These are phyloP conservation scores for Daldinia grandis DNA, from an alignment of 495 filamentous ascomycete genomes.

Conservation along the genomic window DNA sequence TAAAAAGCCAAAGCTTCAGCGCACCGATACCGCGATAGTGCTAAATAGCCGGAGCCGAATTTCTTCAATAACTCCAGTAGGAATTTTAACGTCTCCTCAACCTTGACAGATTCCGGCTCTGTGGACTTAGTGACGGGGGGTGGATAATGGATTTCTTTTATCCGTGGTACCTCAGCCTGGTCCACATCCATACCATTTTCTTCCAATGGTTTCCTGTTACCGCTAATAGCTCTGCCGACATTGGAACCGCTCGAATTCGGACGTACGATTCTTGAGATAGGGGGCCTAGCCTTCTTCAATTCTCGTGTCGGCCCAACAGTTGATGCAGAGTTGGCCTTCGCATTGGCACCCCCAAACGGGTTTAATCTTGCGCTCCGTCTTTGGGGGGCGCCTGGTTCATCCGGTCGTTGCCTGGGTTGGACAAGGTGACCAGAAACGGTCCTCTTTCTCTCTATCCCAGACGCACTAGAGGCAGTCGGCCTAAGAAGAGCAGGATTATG, in stretches of 20 bases:
- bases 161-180: conserved; percentile 59
- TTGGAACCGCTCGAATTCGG: conserved; percentile 66
- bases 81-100: conserved; percentile 77
- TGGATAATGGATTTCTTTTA: conserved; percentile 52
- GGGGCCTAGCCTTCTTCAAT: conserved; percentile 78
- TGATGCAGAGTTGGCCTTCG: conserved; percentile 70
- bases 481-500: conserved; percentile 36
- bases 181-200: conserved; percentile 72
- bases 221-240: conserved; percentile 86
- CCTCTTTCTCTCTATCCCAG: conserved; percentile 73
- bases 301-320: conserved; percentile 70
- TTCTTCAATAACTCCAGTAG: conserved; percentile 84
- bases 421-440: conserved; percentile 85
- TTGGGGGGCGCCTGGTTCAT: conserved; percentile 75
- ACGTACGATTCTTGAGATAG: conserved; percentile 60
- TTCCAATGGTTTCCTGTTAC: conserved; percentile 75
- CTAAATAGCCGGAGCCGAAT: conserved; percentile 79
- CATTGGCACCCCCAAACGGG: conserved; percentile 62
- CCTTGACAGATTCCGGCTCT: conserved; percentile 61
- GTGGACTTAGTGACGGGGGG: conserved; percentile 53
- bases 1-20: conserved; percentile 77
- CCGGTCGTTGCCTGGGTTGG: conserved; percentile 62
- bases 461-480: conserved; percentile 33
- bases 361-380: conserved; percentile 80
- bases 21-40: conserved; percentile 79